Evolutionary conservation across 1,139 yeast genomes (phyloP), one percentile per base, ranked within the genome.

Genomic region (Candida neerlandica): DNA sequence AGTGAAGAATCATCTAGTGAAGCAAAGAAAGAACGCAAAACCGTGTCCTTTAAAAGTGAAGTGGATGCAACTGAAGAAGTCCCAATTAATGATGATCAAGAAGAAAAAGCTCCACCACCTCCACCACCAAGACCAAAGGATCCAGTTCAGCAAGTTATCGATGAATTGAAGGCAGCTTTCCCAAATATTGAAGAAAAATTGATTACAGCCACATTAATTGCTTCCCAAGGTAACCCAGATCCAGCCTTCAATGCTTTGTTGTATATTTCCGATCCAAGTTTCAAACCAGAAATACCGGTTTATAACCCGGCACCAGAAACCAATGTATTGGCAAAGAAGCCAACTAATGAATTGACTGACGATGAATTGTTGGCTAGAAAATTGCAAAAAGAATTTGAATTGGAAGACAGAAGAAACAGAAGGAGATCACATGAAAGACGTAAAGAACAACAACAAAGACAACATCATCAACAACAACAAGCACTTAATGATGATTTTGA

Each of bases 171-270:
- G 60, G 95, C 88, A 21, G 97, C 97, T 1, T 91, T 91, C 66
- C 97, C 98, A 1, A 70, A 73, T 19, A 70, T 82, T 27, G 96
- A 89, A 47, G 86, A 81, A 35, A 81, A 84, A 55, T 79, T 84
- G 55, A 76, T 90, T 55, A 82, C 85, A 44, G 92, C 96, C 23
- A 86, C 89, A 1, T 74, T 91, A 51, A 88, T 94, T 62, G 98
- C 98, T 2, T 84, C 96, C 15, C 82, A 79, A 45, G 96, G 96
- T 23, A 76, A 81, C 43, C 68, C 89, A 32, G 97, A 90, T 58
- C 85, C 89, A 0, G 96, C 97, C 0, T 92, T 92, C 73, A 87
- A 86, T 66, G 97, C 97, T 0, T 72, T 92, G 61, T 73, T 94
- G 55, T 89, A 82, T 57, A 72, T 89, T 53, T 84, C 90, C 12